Evolutionary conservation across 176 grass and related monocot genomes (phyloP).

Genomic region (Elymus sibiricus): DNA sequence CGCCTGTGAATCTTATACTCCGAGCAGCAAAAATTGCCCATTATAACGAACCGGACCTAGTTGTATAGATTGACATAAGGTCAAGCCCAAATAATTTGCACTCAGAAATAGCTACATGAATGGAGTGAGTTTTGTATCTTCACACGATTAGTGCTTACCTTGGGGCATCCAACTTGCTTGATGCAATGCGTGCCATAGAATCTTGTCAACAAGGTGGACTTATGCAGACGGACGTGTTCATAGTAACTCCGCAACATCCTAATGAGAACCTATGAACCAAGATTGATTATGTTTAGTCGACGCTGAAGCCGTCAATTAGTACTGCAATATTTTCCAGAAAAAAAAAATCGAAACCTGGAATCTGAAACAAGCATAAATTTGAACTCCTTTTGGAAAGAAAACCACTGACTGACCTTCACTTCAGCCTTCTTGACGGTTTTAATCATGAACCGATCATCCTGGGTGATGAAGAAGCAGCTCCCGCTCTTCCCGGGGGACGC

Average conservation of each 20-base stretch:
- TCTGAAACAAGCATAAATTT: background rate
- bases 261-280: constrained; percentile 49
- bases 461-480: constrained; percentile 80
- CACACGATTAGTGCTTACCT: constrained; percentile 31
- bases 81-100: constrained; percentile 3
- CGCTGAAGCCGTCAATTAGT: background rate
- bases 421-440: constrained; percentile 85
- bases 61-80: constrained; percentile 2
- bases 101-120: background rate
- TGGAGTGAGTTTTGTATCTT: background rate
- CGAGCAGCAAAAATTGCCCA: constrained; percentile 68
- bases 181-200: constrained; percentile 77
- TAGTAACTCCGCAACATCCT: constrained; percentile 69
- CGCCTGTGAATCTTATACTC: constrained; percentile 68
- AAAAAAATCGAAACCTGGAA: background rate
- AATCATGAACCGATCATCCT: constrained; percentile 85
- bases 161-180: constrained; percentile 69
- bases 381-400: background rate
- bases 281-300: background rate
- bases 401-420: constrained; percentile 50
- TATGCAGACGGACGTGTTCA: constrained; percentile 51
- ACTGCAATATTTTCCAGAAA: background rate
- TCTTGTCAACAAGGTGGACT: constrained; percentile 59
- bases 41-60: constrained; percentile 70
- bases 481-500: constrained; percentile 84